Conservation (phyloP, 805 yeast genomes). For the Nakazawaea wyomingensis region DNA sequence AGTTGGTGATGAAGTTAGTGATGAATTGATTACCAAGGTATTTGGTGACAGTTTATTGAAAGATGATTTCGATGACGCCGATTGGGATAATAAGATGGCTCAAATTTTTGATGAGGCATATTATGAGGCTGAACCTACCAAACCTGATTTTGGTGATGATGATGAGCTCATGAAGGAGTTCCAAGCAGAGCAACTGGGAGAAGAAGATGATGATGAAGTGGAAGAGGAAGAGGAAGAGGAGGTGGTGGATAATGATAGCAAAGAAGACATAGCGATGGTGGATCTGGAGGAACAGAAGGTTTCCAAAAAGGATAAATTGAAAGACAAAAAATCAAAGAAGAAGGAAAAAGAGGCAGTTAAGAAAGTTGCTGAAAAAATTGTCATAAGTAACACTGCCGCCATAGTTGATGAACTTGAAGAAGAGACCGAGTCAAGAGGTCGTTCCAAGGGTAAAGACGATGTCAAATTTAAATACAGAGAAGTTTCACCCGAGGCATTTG, state of each 20-base stretch:
- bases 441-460: constrained; percentile 38
- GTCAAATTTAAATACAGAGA: constrained; percentile 79
- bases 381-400: constrained; percentile 65
- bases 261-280: not conserved
- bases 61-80: constrained; percentile 84
- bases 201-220: constrained; percentile 14
- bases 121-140: constrained; percentile 47
- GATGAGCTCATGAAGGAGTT: constrained; percentile 46
- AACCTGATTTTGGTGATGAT: constrained; percentile 65
- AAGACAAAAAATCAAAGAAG: constrained; percentile 48
- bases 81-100: constrained; percentile 86
- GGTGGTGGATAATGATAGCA: constrained; percentile 18
- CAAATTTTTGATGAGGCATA: constrained; percentile 82
- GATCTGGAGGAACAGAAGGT: constrained; percentile 27
- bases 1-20: constrained; percentile 59
- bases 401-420: constrained; percentile 66
- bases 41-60: constrained; percentile 74
- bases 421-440: constrained; percentile 58
- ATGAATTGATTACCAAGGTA: constrained; percentile 54
- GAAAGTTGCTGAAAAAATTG: constrained; percentile 68
- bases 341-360: constrained; percentile 57
- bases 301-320: constrained; percentile 51
- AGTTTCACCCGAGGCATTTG: constrained; percentile 92
- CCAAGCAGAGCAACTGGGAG: constrained; percentile 18
- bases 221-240: constrained; percentile 16